These are phyloP conservation scores for Rosa multiflora DNA, from an alignment of 306 rosid genomes.

Conservation along the genomic window DNA sequence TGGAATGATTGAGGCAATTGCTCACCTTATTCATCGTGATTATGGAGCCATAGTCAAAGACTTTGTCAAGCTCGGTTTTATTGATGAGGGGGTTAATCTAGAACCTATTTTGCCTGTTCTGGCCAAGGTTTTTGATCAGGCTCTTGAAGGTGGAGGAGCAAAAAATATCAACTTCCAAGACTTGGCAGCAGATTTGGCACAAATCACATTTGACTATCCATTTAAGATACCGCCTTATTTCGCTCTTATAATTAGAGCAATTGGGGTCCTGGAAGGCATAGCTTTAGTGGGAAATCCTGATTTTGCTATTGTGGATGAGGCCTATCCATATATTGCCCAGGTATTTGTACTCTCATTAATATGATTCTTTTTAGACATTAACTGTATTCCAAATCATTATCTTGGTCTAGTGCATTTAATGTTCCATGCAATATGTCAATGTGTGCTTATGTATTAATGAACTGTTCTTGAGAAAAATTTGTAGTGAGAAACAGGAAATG, in stretches of 20 bases:
- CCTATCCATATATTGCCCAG: slow-evolving; percentile 99
- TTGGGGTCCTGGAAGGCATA: slow-evolving; percentile 94
- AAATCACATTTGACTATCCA: slow-evolving; percentile 97
- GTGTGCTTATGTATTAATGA: neutral
- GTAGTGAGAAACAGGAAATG: neutral
- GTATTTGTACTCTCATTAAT: slow-evolving; percentile 31
- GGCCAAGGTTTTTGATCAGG: slow-evolving; percentile 98
- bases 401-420: neutral
- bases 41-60: slow-evolving; percentile 92
- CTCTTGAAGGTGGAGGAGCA: slow-evolving; percentile 99
- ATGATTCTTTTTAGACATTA: slow-evolving; percentile 1
- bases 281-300: slow-evolving; percentile 97
- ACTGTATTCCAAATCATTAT: neutral
- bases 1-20: slow-evolving; percentile 98
- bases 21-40: slow-evolving; percentile 97
- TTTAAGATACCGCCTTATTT: slow-evolving; percentile 98
- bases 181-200: slow-evolving; percentile 96
- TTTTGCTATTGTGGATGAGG: slow-evolving; percentile 97
- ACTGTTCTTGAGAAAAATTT: neutral
- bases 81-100: slow-evolving; percentile 91
- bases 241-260: slow-evolving; percentile 98
- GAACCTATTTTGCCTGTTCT: slow-evolving; percentile 96
- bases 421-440: neutral
- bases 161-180: slow-evolving; percentile 97
- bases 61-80: slow-evolving; percentile 88